phyloP scores from a whole-genome alignment of 805 yeast species.

The Komagataella kurtzmanii region DNA sequence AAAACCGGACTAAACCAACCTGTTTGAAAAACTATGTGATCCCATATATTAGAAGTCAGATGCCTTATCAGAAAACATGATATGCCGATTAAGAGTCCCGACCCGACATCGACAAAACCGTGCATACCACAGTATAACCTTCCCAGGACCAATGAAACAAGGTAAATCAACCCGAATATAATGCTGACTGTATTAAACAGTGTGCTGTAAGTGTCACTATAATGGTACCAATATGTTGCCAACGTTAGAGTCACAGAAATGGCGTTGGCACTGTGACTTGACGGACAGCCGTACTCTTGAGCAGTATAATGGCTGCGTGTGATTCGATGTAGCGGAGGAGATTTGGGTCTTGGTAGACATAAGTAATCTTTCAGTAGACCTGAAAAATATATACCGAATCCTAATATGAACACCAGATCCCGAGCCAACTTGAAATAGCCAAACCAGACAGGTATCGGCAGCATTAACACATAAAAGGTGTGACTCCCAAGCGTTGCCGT shows the following conservation, averaged over 20 bases:
- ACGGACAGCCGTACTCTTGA: slow-evolving; percentile 90
- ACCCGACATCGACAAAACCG: slow-evolving; percentile 64
- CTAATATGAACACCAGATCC: slow-evolving; percentile 45
- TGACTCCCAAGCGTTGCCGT: slow-evolving; percentile 88
- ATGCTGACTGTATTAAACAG: slow-evolving; percentile 3
- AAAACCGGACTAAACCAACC: slow-evolving; percentile 20
- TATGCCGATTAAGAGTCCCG: slow-evolving; percentile 57
- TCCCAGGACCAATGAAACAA: slow-evolving; percentile 58
- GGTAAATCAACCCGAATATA: slow-evolving; percentile 29
- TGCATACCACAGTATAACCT: slow-evolving; percentile 96
- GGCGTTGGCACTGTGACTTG: slow-evolving; percentile 92
- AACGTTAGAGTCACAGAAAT: slow-evolving; percentile 59
- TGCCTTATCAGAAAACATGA: slow-evolving; percentile 34
- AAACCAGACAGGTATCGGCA: slow-evolving; percentile 79
- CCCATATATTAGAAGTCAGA: slow-evolving; percentile 27
- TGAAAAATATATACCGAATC: slow-evolving; percentile 57
- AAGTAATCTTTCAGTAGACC: slow-evolving; percentile 75
- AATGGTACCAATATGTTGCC: slow-evolving; percentile 10
- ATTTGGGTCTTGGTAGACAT: slow-evolving; percentile 83
- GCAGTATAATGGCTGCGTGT: slow-evolving; percentile 87
- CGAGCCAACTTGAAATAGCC: slow-evolving; percentile 47
- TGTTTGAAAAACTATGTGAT: slow-evolving; percentile 23
- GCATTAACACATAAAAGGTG: slow-evolving; percentile 80
- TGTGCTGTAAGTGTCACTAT: not conserved
- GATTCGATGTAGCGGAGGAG: slow-evolving; percentile 85